Conservation (phyloP, 2,329 filamentous ascomycete genomes). For the Venturia pyrina region DNA sequence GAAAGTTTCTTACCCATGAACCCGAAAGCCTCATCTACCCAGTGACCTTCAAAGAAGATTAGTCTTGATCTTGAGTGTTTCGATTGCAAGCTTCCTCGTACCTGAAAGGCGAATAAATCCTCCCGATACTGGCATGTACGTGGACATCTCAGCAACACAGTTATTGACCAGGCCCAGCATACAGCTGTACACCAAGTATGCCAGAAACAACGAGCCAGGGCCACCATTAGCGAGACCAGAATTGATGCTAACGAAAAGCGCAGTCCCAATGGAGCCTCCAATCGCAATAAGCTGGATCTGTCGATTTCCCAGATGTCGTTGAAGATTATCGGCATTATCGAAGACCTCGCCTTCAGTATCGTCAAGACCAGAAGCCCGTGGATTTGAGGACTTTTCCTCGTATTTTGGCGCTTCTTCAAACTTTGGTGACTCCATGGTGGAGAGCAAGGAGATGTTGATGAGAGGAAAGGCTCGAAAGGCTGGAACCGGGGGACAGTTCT, state of each 20-base stretch:
- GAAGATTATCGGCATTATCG: slow-evolving; percentile 28
- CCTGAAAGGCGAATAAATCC: slow-evolving; percentile 12
- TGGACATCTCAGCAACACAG: slow-evolving; percentile 39
- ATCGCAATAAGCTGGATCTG: slow-evolving; percentile 33
- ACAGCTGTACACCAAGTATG: slow-evolving; percentile 11
- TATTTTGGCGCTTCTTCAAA: not conserved
- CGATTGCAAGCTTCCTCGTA: not conserved
- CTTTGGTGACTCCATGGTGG: not conserved
- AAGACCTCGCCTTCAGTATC: slow-evolving; percentile 14
- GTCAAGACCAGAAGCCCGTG: not conserved
- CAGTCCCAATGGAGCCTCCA: slow-evolving; percentile 30
- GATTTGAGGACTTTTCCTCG: not conserved
- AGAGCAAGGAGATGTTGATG: too few species aligned
- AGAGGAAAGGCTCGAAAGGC: not conserved
- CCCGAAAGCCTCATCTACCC: slow-evolving; percentile 39
- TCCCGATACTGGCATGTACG: slow-evolving; percentile 35
- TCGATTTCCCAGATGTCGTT: slow-evolving; percentile 29
- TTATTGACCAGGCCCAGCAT: slow-evolving; percentile 14
- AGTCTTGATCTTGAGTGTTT: slow-evolving; percentile 10
- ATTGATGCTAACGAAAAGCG: slow-evolving; percentile 21
- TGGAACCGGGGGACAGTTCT: not conserved
- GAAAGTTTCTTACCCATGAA: slow-evolving; percentile 21
- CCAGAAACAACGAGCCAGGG: slow-evolving; percentile 13
- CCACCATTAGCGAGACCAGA: slow-evolving; percentile 11
- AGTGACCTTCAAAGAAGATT: slow-evolving; percentile 21